Conservation (phyloP, 2,329 filamentous ascomycete genomes). For the Apiospora malaysiana region DNA sequence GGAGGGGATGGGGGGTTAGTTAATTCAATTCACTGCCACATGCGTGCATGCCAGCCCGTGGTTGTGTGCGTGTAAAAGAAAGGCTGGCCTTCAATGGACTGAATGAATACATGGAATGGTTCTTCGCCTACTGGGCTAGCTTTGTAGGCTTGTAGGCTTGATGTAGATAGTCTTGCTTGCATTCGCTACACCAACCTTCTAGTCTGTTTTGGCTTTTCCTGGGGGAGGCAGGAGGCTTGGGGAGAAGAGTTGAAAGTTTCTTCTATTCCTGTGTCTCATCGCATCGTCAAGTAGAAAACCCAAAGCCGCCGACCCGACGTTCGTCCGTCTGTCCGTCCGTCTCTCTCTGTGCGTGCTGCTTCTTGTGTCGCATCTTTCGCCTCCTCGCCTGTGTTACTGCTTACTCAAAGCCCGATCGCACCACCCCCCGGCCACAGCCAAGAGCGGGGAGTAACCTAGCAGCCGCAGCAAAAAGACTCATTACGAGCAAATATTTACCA, state of each 20-base stretch:
- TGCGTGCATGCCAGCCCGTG: too few species aligned
- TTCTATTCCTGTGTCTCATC: constrained; percentile 18
- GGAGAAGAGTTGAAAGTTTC: not conserved
- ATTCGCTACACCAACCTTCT: constrained; percentile 18
- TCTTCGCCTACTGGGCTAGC: not conserved
- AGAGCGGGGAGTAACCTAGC: constrained; percentile 9
- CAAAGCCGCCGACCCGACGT: not conserved
- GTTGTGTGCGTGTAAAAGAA: too few species aligned
- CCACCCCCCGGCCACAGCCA: not conserved
- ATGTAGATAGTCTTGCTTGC: too few species aligned
- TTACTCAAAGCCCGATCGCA: not conserved
- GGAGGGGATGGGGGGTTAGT: too few species aligned
- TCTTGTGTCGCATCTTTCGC: too few species aligned
- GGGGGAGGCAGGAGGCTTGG: constrained; percentile 11
- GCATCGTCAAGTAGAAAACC: constrained; percentile 16
- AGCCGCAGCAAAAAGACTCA: too few species aligned
- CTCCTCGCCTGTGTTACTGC: not conserved
- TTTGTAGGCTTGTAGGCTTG: not conserved
- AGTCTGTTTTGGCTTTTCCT: constrained; percentile 17
- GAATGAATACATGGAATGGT: too few species aligned
- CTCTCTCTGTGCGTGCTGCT: too few species aligned
- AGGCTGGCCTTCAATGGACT: too few species aligned
- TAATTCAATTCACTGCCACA: not conserved
- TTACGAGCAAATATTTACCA: too few species aligned
- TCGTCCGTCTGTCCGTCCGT: not conserved